Evolutionary conservation across 2,329 filamentous ascomycete genomes (phyloP).

Genomic region (Pyricularia sp.): DNA sequence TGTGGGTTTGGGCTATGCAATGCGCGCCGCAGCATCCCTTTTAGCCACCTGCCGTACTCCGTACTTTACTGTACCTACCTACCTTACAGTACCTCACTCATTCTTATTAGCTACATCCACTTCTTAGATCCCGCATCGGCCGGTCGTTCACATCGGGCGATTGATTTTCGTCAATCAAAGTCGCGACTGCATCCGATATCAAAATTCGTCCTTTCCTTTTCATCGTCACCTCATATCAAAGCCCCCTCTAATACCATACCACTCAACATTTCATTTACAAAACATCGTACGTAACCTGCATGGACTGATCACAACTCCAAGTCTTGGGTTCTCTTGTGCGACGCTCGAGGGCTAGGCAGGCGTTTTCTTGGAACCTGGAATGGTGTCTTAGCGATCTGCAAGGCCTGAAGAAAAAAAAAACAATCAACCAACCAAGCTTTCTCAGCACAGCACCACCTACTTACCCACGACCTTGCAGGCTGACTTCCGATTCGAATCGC

Average conservation of each 20-base stretch:
- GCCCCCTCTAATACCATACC: background rate
- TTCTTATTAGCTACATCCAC: background rate
- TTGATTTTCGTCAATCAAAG: background rate
- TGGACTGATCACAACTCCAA: background rate
- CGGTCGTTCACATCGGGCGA: background rate
- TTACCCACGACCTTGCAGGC: background rate
- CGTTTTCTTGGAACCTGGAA: background rate
- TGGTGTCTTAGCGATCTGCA: background rate
- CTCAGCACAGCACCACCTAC: background rate
- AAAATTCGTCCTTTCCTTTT: background rate
- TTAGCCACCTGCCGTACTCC: background rate
- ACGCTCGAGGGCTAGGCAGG: background rate
- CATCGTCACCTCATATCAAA: background rate
- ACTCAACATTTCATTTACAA: background rate
- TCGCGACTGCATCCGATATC: background rate
- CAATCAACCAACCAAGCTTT: background rate
- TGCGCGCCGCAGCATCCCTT: background rate
- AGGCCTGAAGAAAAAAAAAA: background rate
- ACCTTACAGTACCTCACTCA: background rate
- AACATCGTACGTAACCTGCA: background rate
- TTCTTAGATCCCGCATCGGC: background rate
- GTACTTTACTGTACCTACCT: background rate
- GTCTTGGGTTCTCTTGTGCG: background rate
- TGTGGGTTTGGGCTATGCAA: background rate
- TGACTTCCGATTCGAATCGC: background rate